Evolutionary conservation across 768 basidiomycete genomes (phyloP).

Genomic region (Leccinum aurantiacum): DNA sequence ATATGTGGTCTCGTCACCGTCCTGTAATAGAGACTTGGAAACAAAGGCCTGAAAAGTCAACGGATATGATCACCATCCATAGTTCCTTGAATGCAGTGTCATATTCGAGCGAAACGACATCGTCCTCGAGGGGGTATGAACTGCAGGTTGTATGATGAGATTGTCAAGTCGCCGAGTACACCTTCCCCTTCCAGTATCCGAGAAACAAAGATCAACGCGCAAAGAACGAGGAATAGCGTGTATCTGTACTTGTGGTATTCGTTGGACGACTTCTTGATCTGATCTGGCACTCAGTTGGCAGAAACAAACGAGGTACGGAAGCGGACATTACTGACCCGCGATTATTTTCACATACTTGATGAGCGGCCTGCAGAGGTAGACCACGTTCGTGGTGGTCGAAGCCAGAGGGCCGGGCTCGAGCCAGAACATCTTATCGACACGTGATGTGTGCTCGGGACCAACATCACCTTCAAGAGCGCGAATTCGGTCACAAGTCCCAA

Average conservation of each 20-base stretch:
- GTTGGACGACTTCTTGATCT: constrained; percentile 79
- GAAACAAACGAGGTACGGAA: constrained; percentile 6
- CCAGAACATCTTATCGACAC: constrained; percentile 99
- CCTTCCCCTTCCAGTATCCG: constrained; percentile 93
- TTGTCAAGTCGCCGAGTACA: constrained; percentile 91
- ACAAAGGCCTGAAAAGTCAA: not conserved
- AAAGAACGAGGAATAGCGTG: constrained; percentile 84
- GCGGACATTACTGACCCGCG: constrained; percentile 53
- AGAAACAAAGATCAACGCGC: constrained; percentile 81
- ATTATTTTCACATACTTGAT: no score
- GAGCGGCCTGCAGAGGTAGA: constrained; percentile 29
- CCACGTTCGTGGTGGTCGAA: constrained; percentile 81
- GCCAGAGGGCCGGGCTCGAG: constrained; percentile 85
- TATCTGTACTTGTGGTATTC: constrained; percentile 79
- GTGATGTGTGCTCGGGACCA: not conserved
- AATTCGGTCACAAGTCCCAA: constrained; percentile 97
- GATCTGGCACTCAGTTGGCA: constrained; percentile 56
- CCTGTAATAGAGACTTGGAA: constrained; percentile 43
- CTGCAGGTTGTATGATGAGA: constrained; percentile 87
- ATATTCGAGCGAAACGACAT: constrained; percentile 88
- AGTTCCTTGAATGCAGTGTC: constrained; percentile 85
- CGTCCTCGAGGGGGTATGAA: constrained; percentile 91
- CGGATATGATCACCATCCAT: constrained; percentile 64
- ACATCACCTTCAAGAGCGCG: constrained; percentile 78
- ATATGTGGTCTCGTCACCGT: constrained; percentile 91